phyloP scores from a whole-genome alignment of 106 monocot genomes.

The Acanthochlamys bracteata region DNA sequence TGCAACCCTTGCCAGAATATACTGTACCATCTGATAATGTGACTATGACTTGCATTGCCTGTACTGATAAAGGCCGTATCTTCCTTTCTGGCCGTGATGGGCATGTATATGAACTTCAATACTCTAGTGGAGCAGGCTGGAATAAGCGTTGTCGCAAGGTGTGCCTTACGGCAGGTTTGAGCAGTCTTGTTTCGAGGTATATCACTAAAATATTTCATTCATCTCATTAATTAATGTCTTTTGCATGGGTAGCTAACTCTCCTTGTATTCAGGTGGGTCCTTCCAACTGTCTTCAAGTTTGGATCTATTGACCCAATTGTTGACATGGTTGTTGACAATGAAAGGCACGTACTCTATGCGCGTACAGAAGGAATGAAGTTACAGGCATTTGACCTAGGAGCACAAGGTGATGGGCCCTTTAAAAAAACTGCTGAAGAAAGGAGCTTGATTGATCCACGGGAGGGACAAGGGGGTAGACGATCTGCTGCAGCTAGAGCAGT shows the following conservation, averaged over 20 bases:
- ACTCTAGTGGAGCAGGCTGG: slow-evolving; percentile 81
- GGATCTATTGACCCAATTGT: slow-evolving; percentile 77
- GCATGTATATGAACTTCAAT: slow-evolving; percentile 85
- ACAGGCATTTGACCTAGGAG: slow-evolving; percentile 79
- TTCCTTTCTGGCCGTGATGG: slow-evolving; percentile 92
- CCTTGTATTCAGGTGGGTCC: slow-evolving; percentile 49
- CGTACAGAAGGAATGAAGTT: slow-evolving; percentile 89
- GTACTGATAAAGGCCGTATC: slow-evolving; percentile 71
- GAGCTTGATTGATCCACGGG: slow-evolving; percentile 82
- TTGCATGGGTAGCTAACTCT: neutral
- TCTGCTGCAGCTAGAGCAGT: slow-evolving; percentile 36
- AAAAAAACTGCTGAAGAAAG: slow-evolving; percentile 80
- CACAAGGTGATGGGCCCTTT: slow-evolving; percentile 65
- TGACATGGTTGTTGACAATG: slow-evolving; percentile 86
- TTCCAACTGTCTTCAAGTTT: slow-evolving; percentile 89
- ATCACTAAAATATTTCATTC: neutral
- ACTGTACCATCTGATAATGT: slow-evolving; percentile 78
- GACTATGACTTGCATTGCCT: slow-evolving; percentile 81
- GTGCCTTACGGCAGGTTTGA: slow-evolving; percentile 74
- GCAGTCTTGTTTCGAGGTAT: slow-evolving; percentile 76
- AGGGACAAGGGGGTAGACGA: slow-evolving; percentile 57
- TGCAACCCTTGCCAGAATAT: slow-evolving; percentile 91
- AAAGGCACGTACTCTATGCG: slow-evolving; percentile 78
- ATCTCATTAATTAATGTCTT: too few species aligned
- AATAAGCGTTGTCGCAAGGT: slow-evolving; percentile 74